Percentiles rank a stretch among this genome's conserved stretches.
Evolutionary conservation across 768 basidiomycete species (phyloP).

Genomic region (Pleurotus tuoliensis): DNA sequence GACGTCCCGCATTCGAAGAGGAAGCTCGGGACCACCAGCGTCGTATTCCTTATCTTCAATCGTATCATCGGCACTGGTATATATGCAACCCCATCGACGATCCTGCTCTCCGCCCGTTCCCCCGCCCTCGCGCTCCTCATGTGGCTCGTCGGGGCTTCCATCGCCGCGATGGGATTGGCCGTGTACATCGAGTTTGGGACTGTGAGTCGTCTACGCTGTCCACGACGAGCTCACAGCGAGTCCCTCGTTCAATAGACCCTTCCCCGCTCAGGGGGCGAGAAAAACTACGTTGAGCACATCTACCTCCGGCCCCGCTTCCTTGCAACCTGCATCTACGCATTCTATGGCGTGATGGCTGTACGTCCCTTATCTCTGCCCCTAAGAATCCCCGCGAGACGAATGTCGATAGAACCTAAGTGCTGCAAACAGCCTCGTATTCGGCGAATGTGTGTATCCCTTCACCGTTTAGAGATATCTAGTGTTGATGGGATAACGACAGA

Average conservation of each 20-base stretch:
- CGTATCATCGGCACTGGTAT: slow-evolving; percentile 74
- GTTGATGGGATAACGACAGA: slow-evolving; percentile 32
- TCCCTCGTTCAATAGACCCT: slow-evolving; percentile 43
- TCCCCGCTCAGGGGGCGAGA: slow-evolving; percentile 71
- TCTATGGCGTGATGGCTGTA: slow-evolving; percentile 57
- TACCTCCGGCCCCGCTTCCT: slow-evolving; percentile 60
- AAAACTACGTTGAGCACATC: slow-evolving; percentile 73
- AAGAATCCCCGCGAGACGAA: too few relatives aligned
- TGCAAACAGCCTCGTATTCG: slow-evolving; percentile 62
- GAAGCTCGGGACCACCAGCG: slow-evolving; percentile 49
- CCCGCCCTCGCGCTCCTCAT: slow-evolving; percentile 64
- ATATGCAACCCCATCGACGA: slow-evolving; percentile 67
- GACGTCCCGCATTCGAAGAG: slow-evolving; percentile 45
- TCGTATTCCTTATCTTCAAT: slow-evolving; percentile 69
- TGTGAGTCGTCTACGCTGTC: slow-evolving; percentile 29
- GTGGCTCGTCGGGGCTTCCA: slow-evolving; percentile 66
- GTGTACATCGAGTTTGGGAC: slow-evolving; percentile 78
- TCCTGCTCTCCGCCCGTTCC: slow-evolving; percentile 64
- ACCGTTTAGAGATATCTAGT: too few relatives aligned
- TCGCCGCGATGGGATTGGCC: slow-evolving; percentile 62
- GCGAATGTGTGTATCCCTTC: slow-evolving; percentile 52
- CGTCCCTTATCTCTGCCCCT: slow-evolving; percentile 15
- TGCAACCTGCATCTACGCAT: slow-evolving; percentile 53
- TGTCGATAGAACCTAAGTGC: slow-evolving; percentile 16
- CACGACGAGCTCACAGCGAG: background rate